Percentiles rank a stretch among this genome's conserved stretches.
These are phyloP conservation scores for Xerocomus brunneocitrinus DNA, from an alignment of 768 basidiomycete species.

Conservation along the genomic window DNA sequence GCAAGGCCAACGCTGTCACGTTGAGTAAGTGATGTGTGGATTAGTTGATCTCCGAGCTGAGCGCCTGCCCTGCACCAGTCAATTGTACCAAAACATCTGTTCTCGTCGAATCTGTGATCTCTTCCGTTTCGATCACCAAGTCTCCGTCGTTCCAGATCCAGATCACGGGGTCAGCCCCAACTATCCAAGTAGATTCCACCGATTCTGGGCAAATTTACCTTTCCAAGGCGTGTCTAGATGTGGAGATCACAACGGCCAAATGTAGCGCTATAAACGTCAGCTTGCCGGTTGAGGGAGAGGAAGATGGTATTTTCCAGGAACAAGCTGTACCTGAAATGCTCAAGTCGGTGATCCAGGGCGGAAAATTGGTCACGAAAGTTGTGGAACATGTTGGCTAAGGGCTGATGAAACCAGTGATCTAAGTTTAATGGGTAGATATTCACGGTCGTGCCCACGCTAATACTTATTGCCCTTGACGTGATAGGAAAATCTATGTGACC, in stretches of 20 bases:
- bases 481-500: too few species aligned
- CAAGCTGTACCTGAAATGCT: conserved; percentile 94
- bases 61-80: conserved; percentile 41
- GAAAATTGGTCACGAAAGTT: conserved; percentile 82
- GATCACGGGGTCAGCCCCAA: conserved; percentile 85
- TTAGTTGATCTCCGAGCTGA: conserved; percentile 2
- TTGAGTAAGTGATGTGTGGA: conserved; percentile 48
- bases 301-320: conserved; percentile 90
- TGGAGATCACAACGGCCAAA: conserved; percentile 92
- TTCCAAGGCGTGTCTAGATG: conserved; percentile 70
- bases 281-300: conserved; percentile 79
- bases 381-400: conserved; percentile 76
- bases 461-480: too few species aligned
- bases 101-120: conserved; percentile 90
- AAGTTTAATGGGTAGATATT: background rate
- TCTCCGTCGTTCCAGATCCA: conserved; percentile 94
- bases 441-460: background rate
- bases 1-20: conserved; percentile 93
- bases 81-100: conserved; percentile 86
- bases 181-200: conserved; percentile 89
- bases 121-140: conserved; percentile 80
- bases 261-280: conserved; percentile 91
- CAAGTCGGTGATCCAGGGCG: conserved; percentile 72
- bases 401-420: background rate
- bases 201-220: conserved; percentile 95